Conservation (phyloP, 345 rosid genomes). For the Cochlearia excelsa region DNA sequence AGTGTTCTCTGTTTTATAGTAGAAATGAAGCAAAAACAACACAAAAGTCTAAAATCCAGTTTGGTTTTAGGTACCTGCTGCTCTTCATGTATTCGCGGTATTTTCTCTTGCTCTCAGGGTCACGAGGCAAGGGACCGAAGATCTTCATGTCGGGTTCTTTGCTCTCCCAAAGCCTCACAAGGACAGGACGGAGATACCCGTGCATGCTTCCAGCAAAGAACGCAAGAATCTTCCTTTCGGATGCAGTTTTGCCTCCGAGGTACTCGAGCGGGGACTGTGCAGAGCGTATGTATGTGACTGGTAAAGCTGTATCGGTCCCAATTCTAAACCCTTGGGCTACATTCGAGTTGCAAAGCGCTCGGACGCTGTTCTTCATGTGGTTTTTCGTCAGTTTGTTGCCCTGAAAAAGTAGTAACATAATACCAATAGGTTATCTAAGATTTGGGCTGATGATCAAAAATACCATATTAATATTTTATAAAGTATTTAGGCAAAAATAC, state of each 20-base stretch:
- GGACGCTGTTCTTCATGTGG: constrained; percentile 55
- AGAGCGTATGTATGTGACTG: constrained; percentile 68
- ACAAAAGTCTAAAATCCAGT: not conserved
- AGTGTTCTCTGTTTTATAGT: too few relatives aligned
- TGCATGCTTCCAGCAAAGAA: constrained; percentile 92
- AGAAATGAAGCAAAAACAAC: not conserved
- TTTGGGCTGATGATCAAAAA: too few relatives aligned
- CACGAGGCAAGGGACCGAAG: constrained; percentile 67
- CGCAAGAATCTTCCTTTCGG: constrained; percentile 60
- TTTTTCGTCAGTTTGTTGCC: constrained; percentile 54
- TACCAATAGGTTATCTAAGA: not conserved
- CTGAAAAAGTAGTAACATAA: constrained; percentile 45
- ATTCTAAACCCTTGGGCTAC: constrained; percentile 65
- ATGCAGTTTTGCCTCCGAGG: constrained; percentile 67
- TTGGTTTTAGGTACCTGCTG: constrained; percentile 40
- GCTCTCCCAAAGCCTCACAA: constrained; percentile 67
- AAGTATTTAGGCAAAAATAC: too few relatives aligned
- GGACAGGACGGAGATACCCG: constrained; percentile 68
- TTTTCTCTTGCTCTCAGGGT: constrained; percentile 48
- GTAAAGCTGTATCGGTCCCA: constrained; percentile 70
- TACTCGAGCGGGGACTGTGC: constrained; percentile 51
- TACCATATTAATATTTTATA: too few relatives aligned
- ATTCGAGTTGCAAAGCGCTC: constrained; percentile 78
- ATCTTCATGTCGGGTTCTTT: constrained; percentile 79
- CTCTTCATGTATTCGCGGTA: constrained; percentile 82